phyloP scores from a whole-genome alignment of 257 asterid species.

The Solanum corneliomulleri region DNA sequence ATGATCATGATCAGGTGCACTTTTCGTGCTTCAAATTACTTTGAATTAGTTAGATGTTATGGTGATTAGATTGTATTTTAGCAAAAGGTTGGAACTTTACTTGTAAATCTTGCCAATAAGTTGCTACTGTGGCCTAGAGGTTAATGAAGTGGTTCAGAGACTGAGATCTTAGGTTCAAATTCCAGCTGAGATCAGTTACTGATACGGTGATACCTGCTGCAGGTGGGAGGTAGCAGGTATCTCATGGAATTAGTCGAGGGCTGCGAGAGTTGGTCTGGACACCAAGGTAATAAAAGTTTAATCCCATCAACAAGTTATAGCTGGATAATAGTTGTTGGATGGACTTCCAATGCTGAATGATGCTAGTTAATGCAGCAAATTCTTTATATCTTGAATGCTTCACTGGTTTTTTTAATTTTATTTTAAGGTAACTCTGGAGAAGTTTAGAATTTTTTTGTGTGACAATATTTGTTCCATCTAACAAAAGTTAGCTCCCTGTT shows the following conservation, averaged over 20 bases:
- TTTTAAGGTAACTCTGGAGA: background rate
- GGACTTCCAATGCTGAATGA: background rate
- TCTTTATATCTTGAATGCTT: background rate
- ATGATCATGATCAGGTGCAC: conserved; percentile 53
- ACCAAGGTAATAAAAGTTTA: background rate
- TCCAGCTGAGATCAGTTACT: background rate
- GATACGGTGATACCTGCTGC: background rate
- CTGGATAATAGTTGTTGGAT: background rate
- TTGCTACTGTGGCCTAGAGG: background rate
- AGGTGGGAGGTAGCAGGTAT: background rate
- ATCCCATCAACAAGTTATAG: background rate
- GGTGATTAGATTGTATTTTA: background rate
- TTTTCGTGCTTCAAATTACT: background rate
- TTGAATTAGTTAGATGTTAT: background rate
- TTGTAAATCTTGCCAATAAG: background rate
- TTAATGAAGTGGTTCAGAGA: background rate
- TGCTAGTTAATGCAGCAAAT: background rate
- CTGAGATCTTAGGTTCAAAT: background rate
- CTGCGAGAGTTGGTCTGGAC: background rate
- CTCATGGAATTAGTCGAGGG: background rate
- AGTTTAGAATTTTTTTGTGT: background rate
- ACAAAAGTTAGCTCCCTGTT: background rate
- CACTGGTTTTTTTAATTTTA: background rate
- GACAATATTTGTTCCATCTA: background rate
- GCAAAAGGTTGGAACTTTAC: conserved; percentile 1